Percentiles rank a stretch among this genome's conserved stretches.
Conservation (phyloP, 2,329 filamentous ascomycete species). For the Ophiostoma sp. region DNA sequence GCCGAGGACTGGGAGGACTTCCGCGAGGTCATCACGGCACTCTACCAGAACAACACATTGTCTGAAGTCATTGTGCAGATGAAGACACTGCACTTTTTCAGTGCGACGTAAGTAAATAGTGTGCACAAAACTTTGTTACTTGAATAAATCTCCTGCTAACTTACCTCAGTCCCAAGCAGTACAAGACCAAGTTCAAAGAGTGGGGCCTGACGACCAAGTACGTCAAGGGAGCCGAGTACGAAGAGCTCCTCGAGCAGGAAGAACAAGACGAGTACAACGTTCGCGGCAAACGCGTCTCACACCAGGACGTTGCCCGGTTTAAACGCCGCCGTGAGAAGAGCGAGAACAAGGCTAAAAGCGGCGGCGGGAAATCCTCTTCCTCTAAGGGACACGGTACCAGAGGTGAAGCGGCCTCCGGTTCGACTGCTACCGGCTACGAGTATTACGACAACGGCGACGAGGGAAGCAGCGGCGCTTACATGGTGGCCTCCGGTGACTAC, state of each 20-base stretch:
- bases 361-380: neutral
- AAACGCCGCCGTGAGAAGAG: constrained; percentile 26
- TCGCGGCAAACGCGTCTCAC: constrained; percentile 31
- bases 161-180: constrained; percentile 32
- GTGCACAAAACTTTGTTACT: neutral
- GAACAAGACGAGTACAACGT: constrained; percentile 35
- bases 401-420: neutral
- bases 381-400: neutral
- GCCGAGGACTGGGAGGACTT: constrained; percentile 40
- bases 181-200: constrained; percentile 39
- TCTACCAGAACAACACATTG: constrained; percentile 40
- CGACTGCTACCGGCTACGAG: neutral
- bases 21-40: constrained; percentile 33
- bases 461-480: neutral
- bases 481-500: neutral
- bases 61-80: constrained; percentile 43
- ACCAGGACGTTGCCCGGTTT: constrained; percentile 26
- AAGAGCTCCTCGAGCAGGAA: constrained; percentile 37
- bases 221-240: constrained; percentile 38
- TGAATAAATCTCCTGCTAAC: neutral
- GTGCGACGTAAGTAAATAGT: constrained; percentile 35
- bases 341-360: neutral
- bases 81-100: constrained; percentile 35
- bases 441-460: neutral
- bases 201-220: constrained; percentile 41